phyloP scores from a whole-genome alignment of 257 asterid species.

The Asclepias syriaca region DNA sequence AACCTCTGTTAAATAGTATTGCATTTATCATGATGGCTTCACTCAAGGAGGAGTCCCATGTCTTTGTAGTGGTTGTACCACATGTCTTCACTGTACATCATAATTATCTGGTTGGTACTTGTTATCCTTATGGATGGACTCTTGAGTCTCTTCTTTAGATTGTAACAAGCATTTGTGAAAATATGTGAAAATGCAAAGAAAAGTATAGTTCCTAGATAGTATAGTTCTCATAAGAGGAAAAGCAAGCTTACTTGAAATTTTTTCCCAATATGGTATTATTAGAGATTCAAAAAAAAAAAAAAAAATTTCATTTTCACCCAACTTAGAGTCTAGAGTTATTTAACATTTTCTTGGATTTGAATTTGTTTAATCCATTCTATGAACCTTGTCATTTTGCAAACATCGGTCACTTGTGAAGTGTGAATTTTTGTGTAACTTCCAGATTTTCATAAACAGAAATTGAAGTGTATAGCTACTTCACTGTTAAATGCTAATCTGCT shows the following conservation, averaged over 20 bases:
- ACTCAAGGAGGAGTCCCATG: neutral
- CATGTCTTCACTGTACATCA: neutral
- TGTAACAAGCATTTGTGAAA: neutral
- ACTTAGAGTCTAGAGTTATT: neutral
- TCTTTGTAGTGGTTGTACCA: neutral
- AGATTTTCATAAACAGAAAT: neutral
- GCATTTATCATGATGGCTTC: neutral
- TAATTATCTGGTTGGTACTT: neutral
- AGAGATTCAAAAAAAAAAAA: neutral
- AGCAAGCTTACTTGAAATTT: neutral
- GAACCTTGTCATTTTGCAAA: neutral
- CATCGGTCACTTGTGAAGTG: neutral
- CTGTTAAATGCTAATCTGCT: neutral
- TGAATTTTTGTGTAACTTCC: neutral
- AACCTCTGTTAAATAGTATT: neutral
- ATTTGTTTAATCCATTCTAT: neutral
- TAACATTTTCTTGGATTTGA: neutral
- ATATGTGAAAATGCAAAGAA: neutral
- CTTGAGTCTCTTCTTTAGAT: neutral
- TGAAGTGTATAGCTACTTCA: neutral
- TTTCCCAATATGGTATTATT: neutral
- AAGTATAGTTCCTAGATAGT: neutral
- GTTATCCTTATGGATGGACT: neutral
- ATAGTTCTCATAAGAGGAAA: neutral
- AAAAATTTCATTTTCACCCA: neutral